Conservation (phyloP, 805 yeast genomes). For the Spathaspora hagerdaliae region DNA sequence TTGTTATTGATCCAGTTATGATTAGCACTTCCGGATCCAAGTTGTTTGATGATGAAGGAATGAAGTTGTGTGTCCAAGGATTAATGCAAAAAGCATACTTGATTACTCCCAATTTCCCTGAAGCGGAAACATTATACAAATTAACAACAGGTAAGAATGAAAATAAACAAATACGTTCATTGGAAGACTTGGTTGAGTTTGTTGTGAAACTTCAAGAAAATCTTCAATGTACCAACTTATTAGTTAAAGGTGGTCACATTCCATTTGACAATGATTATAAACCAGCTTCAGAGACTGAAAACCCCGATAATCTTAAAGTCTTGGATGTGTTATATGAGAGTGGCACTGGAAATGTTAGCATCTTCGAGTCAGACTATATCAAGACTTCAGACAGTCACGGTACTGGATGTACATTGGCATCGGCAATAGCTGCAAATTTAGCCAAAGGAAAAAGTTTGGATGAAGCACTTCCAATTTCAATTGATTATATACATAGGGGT, state of each 20-base stretch:
- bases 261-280: conserved; percentile 32
- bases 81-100: conserved; percentile 53
- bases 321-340: conserved; percentile 54
- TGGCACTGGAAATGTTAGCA: conserved; percentile 24
- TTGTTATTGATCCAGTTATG: conserved; percentile 82
- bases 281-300: not conserved
- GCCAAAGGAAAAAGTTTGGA: conserved; percentile 49
- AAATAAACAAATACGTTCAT: conserved; percentile 11
- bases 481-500: conserved; percentile 66
- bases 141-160: conserved; percentile 19
- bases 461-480: conserved; percentile 51
- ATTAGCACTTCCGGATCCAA: conserved; percentile 73
- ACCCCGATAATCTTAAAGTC: conserved; percentile 18
- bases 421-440: conserved; percentile 72
- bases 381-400: conserved; percentile 69
- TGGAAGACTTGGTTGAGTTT: conserved; percentile 33
- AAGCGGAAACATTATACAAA: conserved; percentile 47
- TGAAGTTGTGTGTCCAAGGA: conserved; percentile 37
- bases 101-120: conserved; percentile 73
- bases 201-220: conserved; percentile 19
- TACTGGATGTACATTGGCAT: conserved; percentile 85
- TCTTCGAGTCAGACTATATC: conserved; percentile 45
- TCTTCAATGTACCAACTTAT: conserved; percentile 46
- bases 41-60: conserved; percentile 46
- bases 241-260: conserved; percentile 80